Percentiles rank a stretch among this genome's conserved stretches.
These are phyloP conservation scores for Remersonia thermophila DNA, from an alignment of 2,329 filamentous ascomycete species.

Conservation along the genomic window DNA sequence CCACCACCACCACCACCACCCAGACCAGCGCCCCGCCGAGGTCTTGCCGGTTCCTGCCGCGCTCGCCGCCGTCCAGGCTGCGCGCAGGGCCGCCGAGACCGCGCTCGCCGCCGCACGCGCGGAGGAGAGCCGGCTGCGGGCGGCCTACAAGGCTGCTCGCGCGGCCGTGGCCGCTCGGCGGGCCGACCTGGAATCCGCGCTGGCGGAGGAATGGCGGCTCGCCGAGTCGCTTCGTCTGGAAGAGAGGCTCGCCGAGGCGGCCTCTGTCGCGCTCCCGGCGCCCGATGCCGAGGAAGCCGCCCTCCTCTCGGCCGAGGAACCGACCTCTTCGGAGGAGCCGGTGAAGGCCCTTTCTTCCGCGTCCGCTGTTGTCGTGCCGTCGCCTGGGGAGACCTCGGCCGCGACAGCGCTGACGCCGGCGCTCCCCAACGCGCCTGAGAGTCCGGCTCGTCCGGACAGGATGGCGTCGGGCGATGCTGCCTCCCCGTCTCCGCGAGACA, in stretches of 20 bases:
- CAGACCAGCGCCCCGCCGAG: background rate
- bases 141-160: background rate
- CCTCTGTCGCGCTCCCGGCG: too few relatives aligned
- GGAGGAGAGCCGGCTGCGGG: constrained; percentile 5
- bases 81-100: constrained; percentile 1
- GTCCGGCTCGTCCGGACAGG: too few relatives aligned
- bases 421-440: too few relatives aligned
- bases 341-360: background rate
- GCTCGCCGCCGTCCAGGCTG: background rate
- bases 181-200: constrained; percentile 1
- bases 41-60: background rate
- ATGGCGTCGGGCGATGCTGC: too few relatives aligned
- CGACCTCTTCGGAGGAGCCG: background rate
- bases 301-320: background rate
- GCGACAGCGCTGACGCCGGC: too few relatives aligned
- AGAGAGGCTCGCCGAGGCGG: background rate
- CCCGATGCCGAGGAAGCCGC: too few relatives aligned
- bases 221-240: background rate
- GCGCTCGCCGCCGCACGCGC: constrained; percentile 2
- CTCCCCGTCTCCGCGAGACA: too few relatives aligned
- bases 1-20: background rate
- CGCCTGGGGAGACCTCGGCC: background rate
- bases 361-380: background rate
- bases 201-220: constrained; percentile 4
- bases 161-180: background rate